A percentile compares a stretch with the other conserved stretches of the same genome.
Evolutionary conservation across 192 early-diverging fungal genomes (phyloP).

Genomic region (Linnemannia zychae): DNA sequence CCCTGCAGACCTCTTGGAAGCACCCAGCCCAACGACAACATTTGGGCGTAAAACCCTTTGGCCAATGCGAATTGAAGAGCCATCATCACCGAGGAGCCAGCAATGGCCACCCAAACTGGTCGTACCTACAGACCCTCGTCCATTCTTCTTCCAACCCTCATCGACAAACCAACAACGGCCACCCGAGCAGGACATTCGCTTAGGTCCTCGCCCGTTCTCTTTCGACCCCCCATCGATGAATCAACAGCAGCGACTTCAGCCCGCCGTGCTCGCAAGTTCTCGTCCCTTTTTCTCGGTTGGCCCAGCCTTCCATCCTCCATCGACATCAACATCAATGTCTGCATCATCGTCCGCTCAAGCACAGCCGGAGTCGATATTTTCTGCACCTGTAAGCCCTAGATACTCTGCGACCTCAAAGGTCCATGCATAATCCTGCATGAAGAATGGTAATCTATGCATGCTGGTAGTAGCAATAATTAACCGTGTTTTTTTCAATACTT

Average conservation of each 20-base stretch:
- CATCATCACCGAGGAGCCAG: neutral
- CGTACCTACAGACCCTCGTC: neutral
- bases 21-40: neutral
- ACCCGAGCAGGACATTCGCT: neutral
- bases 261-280: neutral
- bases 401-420: neutral
- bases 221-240: neutral
- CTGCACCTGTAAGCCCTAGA: neutral
- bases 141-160: neutral
- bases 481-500: neutral
- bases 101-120: neutral
- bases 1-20: neutral
- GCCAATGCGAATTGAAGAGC: neutral
- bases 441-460: too few relatives aligned
- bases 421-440: too few relatives aligned
- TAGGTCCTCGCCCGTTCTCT: neutral
- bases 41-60: conserved; percentile 8
- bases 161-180: neutral
- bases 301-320: too few relatives aligned
- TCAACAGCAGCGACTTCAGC: neutral
- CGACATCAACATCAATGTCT: neutral
- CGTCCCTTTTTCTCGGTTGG: neutral
- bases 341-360: neutral
- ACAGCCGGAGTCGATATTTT: neutral
- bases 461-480: neutral